phyloP scores from a whole-genome alignment of 1,284 basidiomycete genomes.

The Cutaneotrichosporon cavernicola region DNA sequence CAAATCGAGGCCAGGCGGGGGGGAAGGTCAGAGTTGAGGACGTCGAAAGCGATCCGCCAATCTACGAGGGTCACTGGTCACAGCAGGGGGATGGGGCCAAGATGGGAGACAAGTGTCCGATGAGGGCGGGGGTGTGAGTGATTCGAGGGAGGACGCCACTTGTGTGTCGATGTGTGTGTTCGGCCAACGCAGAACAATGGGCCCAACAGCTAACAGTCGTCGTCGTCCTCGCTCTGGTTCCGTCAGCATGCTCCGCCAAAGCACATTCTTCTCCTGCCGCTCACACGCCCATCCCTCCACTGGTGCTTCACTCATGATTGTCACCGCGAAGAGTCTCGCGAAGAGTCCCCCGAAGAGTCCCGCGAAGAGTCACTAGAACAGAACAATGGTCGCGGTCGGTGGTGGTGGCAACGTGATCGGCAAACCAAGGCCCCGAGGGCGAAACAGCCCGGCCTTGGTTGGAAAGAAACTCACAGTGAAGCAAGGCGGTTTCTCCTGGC shows the following conservation, averaged over 20 bases:
- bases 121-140: background rate
- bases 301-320: background rate
- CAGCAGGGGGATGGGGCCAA: background rate
- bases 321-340: background rate
- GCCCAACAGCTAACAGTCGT: background rate
- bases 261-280: background rate
- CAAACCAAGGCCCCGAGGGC: background rate
- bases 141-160: background rate
- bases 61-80: background rate
- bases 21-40: background rate
- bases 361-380: background rate
- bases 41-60: background rate
- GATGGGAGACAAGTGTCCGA: background rate
- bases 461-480: background rate
- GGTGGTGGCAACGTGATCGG: background rate
- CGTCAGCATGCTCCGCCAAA: background rate
- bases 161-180: background rate
- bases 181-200: background rate
- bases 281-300: background rate
- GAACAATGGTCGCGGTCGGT: background rate
- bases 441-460: background rate
- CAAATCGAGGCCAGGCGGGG: background rate
- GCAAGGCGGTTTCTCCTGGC: background rate
- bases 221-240: background rate
- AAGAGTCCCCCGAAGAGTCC: background rate